Evolutionary conservation across 1,284 basidiomycete species (phyloP).

Genomic region (Malassezia furfur): DNA sequence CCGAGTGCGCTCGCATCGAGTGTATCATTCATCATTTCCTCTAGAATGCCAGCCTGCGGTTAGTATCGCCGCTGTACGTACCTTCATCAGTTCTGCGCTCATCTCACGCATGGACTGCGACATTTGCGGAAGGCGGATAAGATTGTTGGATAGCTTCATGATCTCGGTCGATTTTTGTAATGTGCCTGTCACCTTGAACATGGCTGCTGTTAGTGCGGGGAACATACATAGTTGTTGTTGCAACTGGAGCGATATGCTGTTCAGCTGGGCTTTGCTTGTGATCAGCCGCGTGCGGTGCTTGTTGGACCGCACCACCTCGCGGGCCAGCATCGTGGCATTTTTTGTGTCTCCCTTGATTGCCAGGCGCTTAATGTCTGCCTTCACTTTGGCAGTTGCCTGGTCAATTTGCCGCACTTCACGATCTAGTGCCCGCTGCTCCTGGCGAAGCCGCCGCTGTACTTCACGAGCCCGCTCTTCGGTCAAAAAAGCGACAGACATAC

Average conservation of each 20-base stretch:
- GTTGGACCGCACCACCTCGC: constrained; percentile 84
- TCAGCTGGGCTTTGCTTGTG: constrained; percentile 82
- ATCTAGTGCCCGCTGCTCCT: constrained; percentile 38
- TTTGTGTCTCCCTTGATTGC: constrained; percentile 85
- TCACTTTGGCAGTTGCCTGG: constrained; percentile 68
- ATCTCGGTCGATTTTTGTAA: constrained; percentile 97
- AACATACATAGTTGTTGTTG: constrained; percentile 79
- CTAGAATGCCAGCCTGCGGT: constrained; percentile 49
- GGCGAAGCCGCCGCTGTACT: constrained; percentile 38
- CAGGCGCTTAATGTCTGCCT: constrained; percentile 73
- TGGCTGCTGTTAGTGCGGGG: constrained; percentile 55
- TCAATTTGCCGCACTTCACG: constrained; percentile 60
- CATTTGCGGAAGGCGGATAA: constrained; percentile 85
- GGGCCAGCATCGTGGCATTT: constrained; percentile 79
- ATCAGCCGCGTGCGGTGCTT: constrained; percentile 89
- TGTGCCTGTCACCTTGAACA: constrained; percentile 92
- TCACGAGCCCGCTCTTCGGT: constrained; percentile 29
- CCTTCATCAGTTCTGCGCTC: constrained; percentile 98
- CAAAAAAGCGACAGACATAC: constrained; percentile 45
- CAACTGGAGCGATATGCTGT: constrained; percentile 82
- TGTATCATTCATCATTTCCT: constrained; percentile 51
- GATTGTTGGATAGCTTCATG: constrained; percentile 89
- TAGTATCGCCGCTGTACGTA: not conserved
- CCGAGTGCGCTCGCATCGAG: constrained; percentile 49
- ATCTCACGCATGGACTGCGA: constrained; percentile 88